phyloP scores from a whole-genome alignment of 208 protist genomes.

The Crithidia sp. region DNA sequence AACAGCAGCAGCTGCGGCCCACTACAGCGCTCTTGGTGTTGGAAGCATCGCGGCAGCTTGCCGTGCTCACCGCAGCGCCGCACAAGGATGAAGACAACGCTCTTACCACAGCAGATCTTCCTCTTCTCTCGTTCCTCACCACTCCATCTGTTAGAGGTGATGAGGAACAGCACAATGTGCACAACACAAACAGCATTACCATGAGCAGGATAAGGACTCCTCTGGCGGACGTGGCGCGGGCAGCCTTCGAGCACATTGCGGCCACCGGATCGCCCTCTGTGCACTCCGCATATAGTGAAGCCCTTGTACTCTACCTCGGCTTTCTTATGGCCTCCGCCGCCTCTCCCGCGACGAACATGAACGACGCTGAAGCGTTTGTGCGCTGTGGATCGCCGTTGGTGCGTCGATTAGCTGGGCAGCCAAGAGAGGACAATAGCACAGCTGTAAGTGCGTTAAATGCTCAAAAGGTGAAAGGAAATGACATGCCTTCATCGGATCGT shows the following conservation, averaged over 20 bases:
- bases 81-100: neutral
- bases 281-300: constrained; percentile 8
- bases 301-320: constrained; percentile 20
- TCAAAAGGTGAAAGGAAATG: no score
- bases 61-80: neutral
- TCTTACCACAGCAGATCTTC: neutral
- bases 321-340: constrained; percentile 18
- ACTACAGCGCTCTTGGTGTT: constrained; percentile 26
- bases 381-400: neutral
- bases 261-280: neutral
- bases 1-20: constrained; percentile 13
- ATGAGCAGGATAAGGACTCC: neutral
- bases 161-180: no score
- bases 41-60: constrained; percentile 23
- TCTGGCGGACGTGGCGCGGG: constrained; percentile 17
- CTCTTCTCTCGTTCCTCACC: constrained; percentile 14
- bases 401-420: neutral
- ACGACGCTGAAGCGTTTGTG: constrained; percentile 13
- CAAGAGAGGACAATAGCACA: neutral
- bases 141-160: no score
- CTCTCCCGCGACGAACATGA: neutral
- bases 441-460: no score
- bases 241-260: constrained; percentile 13
- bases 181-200: no score
- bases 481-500: no score